These are phyloP conservation scores for Stromatinia cepivora DNA, from an alignment of 2,329 filamentous ascomycete species.

Conservation along the genomic window DNA sequence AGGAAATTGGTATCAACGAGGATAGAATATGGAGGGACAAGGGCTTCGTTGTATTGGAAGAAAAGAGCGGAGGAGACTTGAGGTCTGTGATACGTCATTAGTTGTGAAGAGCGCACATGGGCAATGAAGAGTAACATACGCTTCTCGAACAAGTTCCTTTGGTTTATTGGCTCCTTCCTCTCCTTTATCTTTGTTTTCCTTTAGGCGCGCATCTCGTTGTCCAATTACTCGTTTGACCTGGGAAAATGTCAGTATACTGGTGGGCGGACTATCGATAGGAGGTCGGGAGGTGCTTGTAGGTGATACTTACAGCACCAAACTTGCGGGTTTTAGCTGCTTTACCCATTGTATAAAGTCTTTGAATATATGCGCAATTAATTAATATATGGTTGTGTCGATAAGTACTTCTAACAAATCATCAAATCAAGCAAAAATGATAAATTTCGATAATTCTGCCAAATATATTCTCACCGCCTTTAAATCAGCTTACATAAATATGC, in stretches of 20 bases:
- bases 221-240: slow-evolving; percentile 79
- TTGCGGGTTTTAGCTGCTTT: slow-evolving; percentile 88
- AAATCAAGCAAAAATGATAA: slow-evolving; percentile 22
- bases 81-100: slow-evolving; percentile 48
- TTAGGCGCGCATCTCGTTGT: slow-evolving; percentile 75
- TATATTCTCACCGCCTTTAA: neutral
- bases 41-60: slow-evolving; percentile 84
- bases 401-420: neutral
- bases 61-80: slow-evolving; percentile 83
- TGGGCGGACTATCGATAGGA: slow-evolving; percentile 30
- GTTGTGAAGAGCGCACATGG: slow-evolving; percentile 13
- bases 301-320: slow-evolving; percentile 64
- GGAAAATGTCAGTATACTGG: slow-evolving; percentile 10
- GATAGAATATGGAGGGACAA: slow-evolving; percentile 74
- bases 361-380: neutral
- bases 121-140: slow-evolving; percentile 47
- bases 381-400: slow-evolving; percentile 5
- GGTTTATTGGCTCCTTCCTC: slow-evolving; percentile 61
- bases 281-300: neutral
- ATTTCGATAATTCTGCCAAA: slow-evolving; percentile 21
- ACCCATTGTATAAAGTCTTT: slow-evolving; percentile 62
- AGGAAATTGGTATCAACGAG: slow-evolving; percentile 86
- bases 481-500: neutral
- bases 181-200: slow-evolving; percentile 73
- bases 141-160: slow-evolving; percentile 69